Evolutionary conservation across 192 early-diverging fungal genomes (phyloP), one percentile per base, ranked within the genome.

Genomic region (Entrophospora sp.): DNA sequence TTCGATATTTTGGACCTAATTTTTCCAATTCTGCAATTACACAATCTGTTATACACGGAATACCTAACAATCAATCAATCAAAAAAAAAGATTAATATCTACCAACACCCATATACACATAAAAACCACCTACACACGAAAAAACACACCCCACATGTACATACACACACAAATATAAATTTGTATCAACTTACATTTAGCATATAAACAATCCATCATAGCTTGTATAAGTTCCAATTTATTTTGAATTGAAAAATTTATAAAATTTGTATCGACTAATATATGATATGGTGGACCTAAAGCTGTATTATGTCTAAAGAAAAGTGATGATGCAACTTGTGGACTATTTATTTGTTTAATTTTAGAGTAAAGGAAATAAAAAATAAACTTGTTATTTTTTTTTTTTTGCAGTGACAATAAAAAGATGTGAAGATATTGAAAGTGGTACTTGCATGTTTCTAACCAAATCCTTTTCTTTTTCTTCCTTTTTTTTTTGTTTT

Each of bases 201-300:
- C 94, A 69, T 91, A 95, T n/a, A 98, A 79, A 69, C 95, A 99
- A 74, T 99, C 94, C 96, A 99, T 97, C 93, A 96, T 95, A 18
- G 91, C 87, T 59, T 95, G 90, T 30, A 97, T 84, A 30, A 96
- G 79, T 72, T 99, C 97, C 27, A 99, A 83, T 71, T 97, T 96
- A 82, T 99, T 99, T 73, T 96, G 95, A 70, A 99, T 92, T 10
- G 94, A 91, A 72, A 99, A 97, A 81, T 99, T 99, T 83, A 99
- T 98, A 60, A 99, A 99, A 75, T 99, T 99, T 69, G 97, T 97
- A 77, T 99, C 97, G 36, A 99, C 86, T 10, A 99, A 75, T 22
- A 99, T 83, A 66, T 92, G 89, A 76, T 99, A 99, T 14, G 97
- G 97, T 37, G 97, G 97, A 3, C 91, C 93, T 4, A 99, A 79